Conservation (phyloP, 306 rosid genomes). For the Gastrolobium bilobum region DNA sequence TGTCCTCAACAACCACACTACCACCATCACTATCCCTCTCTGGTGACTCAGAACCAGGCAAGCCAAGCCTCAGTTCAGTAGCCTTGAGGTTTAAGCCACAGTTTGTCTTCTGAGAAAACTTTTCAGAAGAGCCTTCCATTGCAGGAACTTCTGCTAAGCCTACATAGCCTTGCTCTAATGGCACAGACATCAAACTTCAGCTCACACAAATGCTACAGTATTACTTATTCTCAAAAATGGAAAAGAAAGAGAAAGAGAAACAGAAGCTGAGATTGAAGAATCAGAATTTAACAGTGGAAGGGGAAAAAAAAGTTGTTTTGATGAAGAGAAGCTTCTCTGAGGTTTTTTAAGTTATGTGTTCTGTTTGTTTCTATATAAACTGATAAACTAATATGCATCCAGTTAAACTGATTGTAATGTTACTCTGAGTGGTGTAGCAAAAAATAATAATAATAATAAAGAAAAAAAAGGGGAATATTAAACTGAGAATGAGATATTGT, state of each 20-base stretch:
- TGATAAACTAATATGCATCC: slow-evolving; percentile 34
- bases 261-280: slow-evolving; percentile 39
- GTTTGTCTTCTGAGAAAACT: slow-evolving; percentile 44
- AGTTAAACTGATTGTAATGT: slow-evolving; percentile 15
- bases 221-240: slow-evolving; percentile 42
- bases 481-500: background rate
- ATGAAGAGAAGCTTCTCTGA: slow-evolving; percentile 56
- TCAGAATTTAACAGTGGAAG: slow-evolving; percentile 46
- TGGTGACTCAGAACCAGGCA: slow-evolving; percentile 92
- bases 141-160: slow-evolving; percentile 67
- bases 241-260: background rate
- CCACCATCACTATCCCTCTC: slow-evolving; percentile 57
- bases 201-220: background rate
- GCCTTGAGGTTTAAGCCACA: slow-evolving; percentile 80
- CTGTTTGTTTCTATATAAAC: slow-evolving; percentile 49
- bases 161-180: slow-evolving; percentile 77
- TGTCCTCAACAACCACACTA: slow-evolving; percentile 43
- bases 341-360: slow-evolving; percentile 47
- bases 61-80: slow-evolving; percentile 90
- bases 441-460: background rate
- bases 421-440: slow-evolving; percentile 27
- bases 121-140: slow-evolving; percentile 71
- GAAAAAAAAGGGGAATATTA: slow-evolving; percentile 19
- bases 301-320: background rate
- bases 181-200: slow-evolving; percentile 73